These are phyloP conservation scores for Diaporthe velutina DNA, from an alignment of 2,329 filamentous ascomycete species.

Conservation along the genomic window DNA sequence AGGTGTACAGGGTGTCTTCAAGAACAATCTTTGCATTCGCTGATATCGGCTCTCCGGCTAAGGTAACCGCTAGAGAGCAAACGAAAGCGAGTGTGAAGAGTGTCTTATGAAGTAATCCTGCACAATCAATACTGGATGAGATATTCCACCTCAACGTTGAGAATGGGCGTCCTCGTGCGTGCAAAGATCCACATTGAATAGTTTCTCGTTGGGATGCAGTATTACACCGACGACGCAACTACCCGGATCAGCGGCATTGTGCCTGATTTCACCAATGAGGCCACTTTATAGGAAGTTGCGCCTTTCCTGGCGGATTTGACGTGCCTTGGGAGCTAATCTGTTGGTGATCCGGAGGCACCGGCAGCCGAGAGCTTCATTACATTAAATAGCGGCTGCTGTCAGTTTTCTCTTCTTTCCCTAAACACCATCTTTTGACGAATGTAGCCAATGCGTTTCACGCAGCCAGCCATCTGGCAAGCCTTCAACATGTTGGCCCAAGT, in stretches of 20 bases:
- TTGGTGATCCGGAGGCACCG: background rate
- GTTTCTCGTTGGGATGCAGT: background rate
- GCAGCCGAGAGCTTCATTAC: background rate
- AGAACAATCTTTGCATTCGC: background rate
- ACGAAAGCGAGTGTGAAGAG: background rate
- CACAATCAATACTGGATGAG: background rate
- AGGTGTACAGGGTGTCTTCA: background rate
- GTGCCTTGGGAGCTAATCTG: background rate
- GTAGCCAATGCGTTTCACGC: no score
- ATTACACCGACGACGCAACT: background rate
- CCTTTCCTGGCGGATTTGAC: slow-evolving; percentile 9
- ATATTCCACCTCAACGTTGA: no score
- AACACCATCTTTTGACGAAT: background rate
- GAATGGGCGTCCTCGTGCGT: background rate
- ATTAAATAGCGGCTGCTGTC: background rate
- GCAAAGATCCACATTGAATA: background rate
- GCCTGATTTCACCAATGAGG: background rate
- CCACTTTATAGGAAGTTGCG: background rate
- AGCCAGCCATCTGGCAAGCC: background rate
- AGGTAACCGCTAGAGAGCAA: background rate
- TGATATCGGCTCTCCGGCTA: no score
- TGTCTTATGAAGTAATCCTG: background rate
- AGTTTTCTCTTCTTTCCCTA: background rate
- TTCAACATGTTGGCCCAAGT: background rate
- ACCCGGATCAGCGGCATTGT: background rate